Evolutionary conservation across 352 stramenopile genomes (phyloP).

Genomic region (Pythium monospermum): DNA sequence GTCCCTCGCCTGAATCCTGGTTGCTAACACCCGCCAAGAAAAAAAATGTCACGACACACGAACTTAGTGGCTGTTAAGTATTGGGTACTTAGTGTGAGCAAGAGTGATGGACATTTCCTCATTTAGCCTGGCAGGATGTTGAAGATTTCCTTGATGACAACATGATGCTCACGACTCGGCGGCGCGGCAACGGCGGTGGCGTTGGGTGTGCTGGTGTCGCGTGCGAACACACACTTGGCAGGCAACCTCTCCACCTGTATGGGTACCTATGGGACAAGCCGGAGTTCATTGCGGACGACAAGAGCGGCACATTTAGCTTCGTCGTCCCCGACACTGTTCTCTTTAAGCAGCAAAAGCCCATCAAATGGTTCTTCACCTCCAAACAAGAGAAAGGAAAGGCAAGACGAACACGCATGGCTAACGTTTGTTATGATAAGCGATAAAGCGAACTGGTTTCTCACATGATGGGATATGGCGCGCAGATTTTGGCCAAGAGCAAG

Average conservation of each 20-base stretch:
- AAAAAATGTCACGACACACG: not conserved
- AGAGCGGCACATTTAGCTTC: slow-evolving; percentile 32
- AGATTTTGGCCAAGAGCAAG: slow-evolving; percentile 66
- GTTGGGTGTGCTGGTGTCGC: slow-evolving; percentile 53
- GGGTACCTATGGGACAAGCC: slow-evolving; percentile 52
- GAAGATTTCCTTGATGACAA: not conserved
- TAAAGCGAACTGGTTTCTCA: no score
- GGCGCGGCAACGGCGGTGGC: slow-evolving; percentile 10
- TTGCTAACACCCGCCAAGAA: no score
- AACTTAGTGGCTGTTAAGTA: no score
- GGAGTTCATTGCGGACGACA: slow-evolving; percentile 16
- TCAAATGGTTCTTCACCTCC: slow-evolving; percentile 72
- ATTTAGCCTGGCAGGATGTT: not conserved
- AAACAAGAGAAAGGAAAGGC: slow-evolving; percentile 66
- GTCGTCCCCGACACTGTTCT: slow-evolving; percentile 63
- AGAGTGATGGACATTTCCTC: slow-evolving; percentile 3
- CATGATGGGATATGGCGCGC: no score
- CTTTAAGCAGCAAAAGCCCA: slow-evolving; percentile 63
- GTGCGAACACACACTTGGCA: slow-evolving; percentile 55
- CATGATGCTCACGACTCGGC: not conserved
- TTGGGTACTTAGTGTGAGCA: no score
- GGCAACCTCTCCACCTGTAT: slow-evolving; percentile 62
- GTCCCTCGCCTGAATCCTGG: no score
- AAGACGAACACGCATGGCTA: no score
- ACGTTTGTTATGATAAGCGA: no score